phyloP scores from a whole-genome alignment of 2,329 filamentous ascomycete species.

The Aspergillus flavus region DNA sequence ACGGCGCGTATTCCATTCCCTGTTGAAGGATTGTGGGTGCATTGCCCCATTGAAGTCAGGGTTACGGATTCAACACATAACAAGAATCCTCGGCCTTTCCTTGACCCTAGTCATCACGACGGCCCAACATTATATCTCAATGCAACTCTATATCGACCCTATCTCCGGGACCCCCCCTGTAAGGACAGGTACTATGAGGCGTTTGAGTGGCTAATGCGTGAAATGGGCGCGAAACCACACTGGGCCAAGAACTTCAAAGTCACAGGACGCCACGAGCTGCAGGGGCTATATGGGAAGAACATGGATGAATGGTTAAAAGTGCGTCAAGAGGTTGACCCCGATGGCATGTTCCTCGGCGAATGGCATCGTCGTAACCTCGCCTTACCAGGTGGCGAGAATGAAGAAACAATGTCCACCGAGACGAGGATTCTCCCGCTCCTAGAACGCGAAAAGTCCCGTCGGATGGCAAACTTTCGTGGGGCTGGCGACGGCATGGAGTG shows the following conservation, averaged over 20 bases:
- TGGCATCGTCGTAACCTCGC: slow-evolving; percentile 79
- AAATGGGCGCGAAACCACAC: slow-evolving; percentile 79
- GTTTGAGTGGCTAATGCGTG: slow-evolving; percentile 88
- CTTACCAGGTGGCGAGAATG: slow-evolving; percentile 28
- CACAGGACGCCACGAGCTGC: slow-evolving; percentile 60
- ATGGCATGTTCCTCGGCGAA: slow-evolving; percentile 85
- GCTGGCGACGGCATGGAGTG: slow-evolving; percentile 46
- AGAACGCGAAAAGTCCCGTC: slow-evolving; percentile 46
- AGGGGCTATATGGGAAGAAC: slow-evolving; percentile 68
- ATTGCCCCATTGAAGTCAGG: slow-evolving; percentile 90
- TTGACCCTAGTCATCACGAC: slow-evolving; percentile 71
- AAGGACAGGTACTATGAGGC: slow-evolving; percentile 79
- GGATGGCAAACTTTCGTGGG: slow-evolving; percentile 27
- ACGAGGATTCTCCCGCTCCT: slow-evolving; percentile 38
- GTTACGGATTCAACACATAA: slow-evolving; percentile 68
- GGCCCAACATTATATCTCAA: slow-evolving; percentile 85
- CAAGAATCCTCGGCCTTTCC: slow-evolving; percentile 59
- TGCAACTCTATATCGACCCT: slow-evolving; percentile 84
- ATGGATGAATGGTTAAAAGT: slow-evolving; percentile 69
- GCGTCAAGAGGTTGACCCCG: slow-evolving; percentile 71
- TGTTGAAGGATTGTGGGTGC: slow-evolving; percentile 77
- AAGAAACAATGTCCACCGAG: slow-evolving; percentile 17
- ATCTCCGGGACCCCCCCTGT: slow-evolving; percentile 75
- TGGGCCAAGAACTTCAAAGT: slow-evolving; percentile 90
- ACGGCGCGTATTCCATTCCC: slow-evolving; percentile 76